A percentile compares a stretch with the other conserved stretches of the same genome.
Conservation (phyloP, 345 rosid genomes). For the Salix purpurea region DNA sequence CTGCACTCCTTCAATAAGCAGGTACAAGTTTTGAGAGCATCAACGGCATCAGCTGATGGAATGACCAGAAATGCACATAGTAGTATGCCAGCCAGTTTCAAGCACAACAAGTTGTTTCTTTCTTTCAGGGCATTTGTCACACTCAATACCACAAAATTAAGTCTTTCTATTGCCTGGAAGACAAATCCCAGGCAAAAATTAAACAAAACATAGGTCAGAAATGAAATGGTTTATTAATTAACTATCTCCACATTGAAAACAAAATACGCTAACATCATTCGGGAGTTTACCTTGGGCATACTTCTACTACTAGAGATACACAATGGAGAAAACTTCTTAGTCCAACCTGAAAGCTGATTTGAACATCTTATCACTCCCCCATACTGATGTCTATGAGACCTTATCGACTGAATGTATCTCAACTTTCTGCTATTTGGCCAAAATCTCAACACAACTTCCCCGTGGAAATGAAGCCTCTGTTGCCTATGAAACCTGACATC, state of each 20-base stretch:
- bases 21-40: conserved; percentile 88
- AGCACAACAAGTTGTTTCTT: conserved; percentile 33
- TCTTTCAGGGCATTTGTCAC: conserved; percentile 33
- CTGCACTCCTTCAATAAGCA: conserved; percentile 92
- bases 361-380: conserved; percentile 31
- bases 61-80: conserved; percentile 57
- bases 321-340: conserved; percentile 29
- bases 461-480: conserved; percentile 22
- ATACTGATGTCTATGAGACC: conserved; percentile 12
- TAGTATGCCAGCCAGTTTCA: conserved; percentile 50
- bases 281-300: conserved; percentile 34
- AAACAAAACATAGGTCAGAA: conserved; percentile 2
- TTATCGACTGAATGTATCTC: conserved; percentile 25
- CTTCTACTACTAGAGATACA: conserved; percentile 7
- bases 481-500: conserved; percentile 30
- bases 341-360: conserved; percentile 30
- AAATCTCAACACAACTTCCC: conserved; percentile 32
- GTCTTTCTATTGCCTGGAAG: conserved; percentile 30
- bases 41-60: conserved; percentile 88
- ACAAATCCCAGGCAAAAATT: neutral
- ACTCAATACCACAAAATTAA: conserved; percentile 33
- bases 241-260: neutral
- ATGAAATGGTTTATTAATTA: neutral
- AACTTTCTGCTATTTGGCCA: conserved; percentile 27
- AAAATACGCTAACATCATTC: neutral